Evolutionary conservation across 2,329 filamentous ascomycete genomes (phyloP).

Genomic region (Mycocentrospora acerina): DNA sequence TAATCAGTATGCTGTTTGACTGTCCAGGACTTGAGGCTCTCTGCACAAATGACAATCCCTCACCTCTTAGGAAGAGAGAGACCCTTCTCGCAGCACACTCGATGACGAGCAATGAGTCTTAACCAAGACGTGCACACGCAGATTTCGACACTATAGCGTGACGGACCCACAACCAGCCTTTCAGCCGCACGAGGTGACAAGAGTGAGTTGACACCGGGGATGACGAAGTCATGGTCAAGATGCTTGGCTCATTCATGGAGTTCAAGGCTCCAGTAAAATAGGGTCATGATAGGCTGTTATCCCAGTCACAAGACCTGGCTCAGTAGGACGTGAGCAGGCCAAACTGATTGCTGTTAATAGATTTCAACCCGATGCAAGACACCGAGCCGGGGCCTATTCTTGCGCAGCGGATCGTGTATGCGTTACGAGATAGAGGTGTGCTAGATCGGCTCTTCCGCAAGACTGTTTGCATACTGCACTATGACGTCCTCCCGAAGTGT

Average conservation of each 20-base stretch:
- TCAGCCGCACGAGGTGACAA: not conserved
- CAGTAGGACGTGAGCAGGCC: too few species aligned
- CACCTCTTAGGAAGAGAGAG: too few species aligned
- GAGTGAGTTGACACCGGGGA: not conserved
- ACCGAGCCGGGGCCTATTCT: conserved; percentile 4
- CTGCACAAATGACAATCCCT: too few species aligned
- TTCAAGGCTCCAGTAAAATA: too few species aligned
- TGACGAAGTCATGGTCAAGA: not conserved
- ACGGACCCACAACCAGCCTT: not conserved
- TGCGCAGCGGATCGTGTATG: not conserved
- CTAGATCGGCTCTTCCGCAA: conserved; percentile 33
- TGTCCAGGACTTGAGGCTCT: too few species aligned
- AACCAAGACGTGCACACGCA: too few species aligned
- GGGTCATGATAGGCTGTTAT: too few species aligned
- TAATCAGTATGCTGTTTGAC: too few species aligned
- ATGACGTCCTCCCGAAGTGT: conserved; percentile 23
- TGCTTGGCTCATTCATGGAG: not conserved
- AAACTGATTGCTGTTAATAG: too few species aligned
- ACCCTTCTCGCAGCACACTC: too few species aligned
- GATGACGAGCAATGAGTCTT: not conserved
- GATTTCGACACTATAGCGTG: too few species aligned
- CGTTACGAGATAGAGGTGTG: conserved; percentile 1
- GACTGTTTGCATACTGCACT: conserved; percentile 15
- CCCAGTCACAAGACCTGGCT: too few species aligned
- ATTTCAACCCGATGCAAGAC: conserved; percentile 2